A percentile compares a stretch with the other conserved stretches of the same genome.
Conservation (phyloP, 2,329 filamentous ascomycete species). For the Hymenoscyphus occultus region DNA sequence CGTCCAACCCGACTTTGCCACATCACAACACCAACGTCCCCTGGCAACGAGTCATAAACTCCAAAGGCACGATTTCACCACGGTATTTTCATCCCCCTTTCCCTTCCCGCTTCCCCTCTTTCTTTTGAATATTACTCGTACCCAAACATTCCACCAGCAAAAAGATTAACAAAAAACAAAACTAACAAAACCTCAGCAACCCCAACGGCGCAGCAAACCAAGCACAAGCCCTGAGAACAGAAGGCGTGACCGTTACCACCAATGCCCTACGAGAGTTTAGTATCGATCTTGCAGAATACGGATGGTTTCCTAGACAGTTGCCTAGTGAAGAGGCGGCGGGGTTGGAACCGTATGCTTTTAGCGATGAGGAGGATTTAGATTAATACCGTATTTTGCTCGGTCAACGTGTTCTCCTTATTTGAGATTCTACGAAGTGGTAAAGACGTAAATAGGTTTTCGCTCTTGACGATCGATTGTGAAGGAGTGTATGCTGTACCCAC, state of each 20-base stretch:
- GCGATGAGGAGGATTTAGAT: constrained; percentile 22
- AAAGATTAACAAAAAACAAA: no score
- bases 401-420: no score
- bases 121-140: no score
- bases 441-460: no score
- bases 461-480: no score
- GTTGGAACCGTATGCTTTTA: constrained; percentile 22
- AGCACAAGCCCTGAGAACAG: constrained; percentile 36
- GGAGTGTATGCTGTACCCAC: no score
- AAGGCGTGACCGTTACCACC: constrained; percentile 38
- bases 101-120: background rate
- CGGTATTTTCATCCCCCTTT: constrained; percentile 49
- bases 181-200: constrained; percentile 24
- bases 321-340: constrained; percentile 32
- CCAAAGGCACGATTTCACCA: constrained; percentile 81
- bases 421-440: no score
- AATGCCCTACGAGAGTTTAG: constrained; percentile 36
- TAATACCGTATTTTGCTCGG: no score
- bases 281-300: constrained; percentile 37
- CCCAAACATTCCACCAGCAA: no score
- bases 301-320: constrained; percentile 43
- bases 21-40: constrained; percentile 80
- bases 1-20: constrained; percentile 46
- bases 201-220: constrained; percentile 37
- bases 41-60: constrained; percentile 91